Conservation (phyloP, 1,284 basidiomycete genomes). For the Mycocalia duriaeana region DNA sequence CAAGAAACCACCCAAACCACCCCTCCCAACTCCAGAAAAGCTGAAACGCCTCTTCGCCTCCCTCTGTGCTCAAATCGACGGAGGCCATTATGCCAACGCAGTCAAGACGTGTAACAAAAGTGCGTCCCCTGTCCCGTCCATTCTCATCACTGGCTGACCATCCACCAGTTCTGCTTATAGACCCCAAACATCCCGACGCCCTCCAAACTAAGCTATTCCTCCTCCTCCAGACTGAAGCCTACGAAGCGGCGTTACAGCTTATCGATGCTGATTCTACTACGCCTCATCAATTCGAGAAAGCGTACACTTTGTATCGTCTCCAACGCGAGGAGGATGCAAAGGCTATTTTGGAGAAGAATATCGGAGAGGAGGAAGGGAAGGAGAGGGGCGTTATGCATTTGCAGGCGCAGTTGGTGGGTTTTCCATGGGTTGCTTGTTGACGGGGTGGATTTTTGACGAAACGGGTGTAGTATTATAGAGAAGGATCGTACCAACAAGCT, state of each 20-base stretch:
- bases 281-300: conserved; percentile 60
- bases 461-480: conserved; percentile 61
- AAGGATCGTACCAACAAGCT: conserved; percentile 68
- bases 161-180: conserved; percentile 60
- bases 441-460: conserved; percentile 1
- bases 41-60: conserved; percentile 73
- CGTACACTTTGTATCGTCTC: conserved; percentile 79
- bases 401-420: conserved; percentile 77
- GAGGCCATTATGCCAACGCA: conserved; percentile 75
- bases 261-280: conserved; percentile 31
- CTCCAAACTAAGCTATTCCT: conserved; percentile 79
- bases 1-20: conserved; percentile 38
- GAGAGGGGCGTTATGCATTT: conserved; percentile 71
- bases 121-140: conserved; percentile 32
- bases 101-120: conserved; percentile 88
- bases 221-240: conserved; percentile 80
- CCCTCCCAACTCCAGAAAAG: conserved; percentile 51
- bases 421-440: conserved; percentile 2
- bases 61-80: conserved; percentile 79
- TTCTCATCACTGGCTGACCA: not conserved
- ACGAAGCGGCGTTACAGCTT: conserved; percentile 51
- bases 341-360: conserved; percentile 46
- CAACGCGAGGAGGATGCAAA: conserved; percentile 68
- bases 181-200: conserved; percentile 67
- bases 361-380: conserved; percentile 41